phyloP scores from a whole-genome alignment of 805 yeast genomes.

The Suhomyces tanzawaensis region DNA sequence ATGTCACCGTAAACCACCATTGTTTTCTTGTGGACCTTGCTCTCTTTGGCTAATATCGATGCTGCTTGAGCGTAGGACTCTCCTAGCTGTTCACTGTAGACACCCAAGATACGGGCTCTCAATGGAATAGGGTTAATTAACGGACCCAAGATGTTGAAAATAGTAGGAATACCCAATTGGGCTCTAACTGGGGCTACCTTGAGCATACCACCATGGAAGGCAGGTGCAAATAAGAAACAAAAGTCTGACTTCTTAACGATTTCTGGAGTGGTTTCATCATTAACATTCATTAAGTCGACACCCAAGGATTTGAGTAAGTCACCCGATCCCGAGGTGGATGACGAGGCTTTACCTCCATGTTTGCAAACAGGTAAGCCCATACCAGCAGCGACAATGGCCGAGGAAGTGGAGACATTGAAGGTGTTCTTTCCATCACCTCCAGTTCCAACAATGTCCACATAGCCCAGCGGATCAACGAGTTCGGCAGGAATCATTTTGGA shows the following conservation, averaged over 20 bases:
- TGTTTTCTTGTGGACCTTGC: conserved; percentile 50
- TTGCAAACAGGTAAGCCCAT: conserved; percentile 79
- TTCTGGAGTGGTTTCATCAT: conserved; percentile 55
- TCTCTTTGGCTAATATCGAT: conserved; percentile 51
- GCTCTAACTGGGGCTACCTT: conserved; percentile 76
- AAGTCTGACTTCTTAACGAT: conserved; percentile 51
- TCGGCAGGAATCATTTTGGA: conserved; percentile 53
- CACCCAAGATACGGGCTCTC: conserved; percentile 84
- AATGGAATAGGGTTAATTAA: conserved; percentile 85
- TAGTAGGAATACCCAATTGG: conserved; percentile 82
- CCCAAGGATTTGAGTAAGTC: conserved; percentile 83
- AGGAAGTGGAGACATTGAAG: conserved; percentile 91
- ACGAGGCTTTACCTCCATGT: conserved; percentile 97
- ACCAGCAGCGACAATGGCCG: conserved; percentile 94
- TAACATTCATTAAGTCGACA: conserved; percentile 72
- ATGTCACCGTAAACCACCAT: conserved; percentile 92
- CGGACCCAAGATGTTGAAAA: conserved; percentile 94
- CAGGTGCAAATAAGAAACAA: conserved; percentile 85
- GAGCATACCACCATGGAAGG: conserved; percentile 90
- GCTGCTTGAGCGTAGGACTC: conserved; percentile 83
- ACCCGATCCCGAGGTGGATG: conserved; percentile 91
- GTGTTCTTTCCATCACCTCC: conserved; percentile 99
- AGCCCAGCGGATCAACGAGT: conserved; percentile 48
- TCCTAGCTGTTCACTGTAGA: conserved; percentile 76
- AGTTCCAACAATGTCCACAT: conserved; percentile 92